A percentile compares a stretch with the other conserved stretches of the same genome.
Evolutionary conservation across 257 asterid genomes (phyloP).

Genomic region (Nemophila menziesii): DNA sequence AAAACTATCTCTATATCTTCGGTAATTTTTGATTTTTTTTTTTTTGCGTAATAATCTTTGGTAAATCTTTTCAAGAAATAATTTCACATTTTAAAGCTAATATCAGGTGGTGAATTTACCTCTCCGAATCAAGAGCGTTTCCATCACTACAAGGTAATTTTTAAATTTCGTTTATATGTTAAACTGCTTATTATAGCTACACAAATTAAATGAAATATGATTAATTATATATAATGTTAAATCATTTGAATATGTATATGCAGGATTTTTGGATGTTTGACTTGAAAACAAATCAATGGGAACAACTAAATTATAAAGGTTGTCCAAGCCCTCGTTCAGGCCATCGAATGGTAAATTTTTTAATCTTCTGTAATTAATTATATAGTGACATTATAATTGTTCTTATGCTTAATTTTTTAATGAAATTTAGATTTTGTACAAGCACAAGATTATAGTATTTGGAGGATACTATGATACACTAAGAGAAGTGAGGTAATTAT

Average conservation of each 20-base stretch:
- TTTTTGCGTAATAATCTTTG: too few species aligned
- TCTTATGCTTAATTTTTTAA: slow-evolving; percentile 17
- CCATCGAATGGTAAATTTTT: slow-evolving; percentile 73
- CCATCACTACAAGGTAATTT: slow-evolving; percentile 91
- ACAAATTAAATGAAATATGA: not conserved
- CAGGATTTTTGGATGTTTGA: slow-evolving; percentile 96
- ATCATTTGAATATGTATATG: slow-evolving; percentile 17
- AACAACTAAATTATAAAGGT: slow-evolving; percentile 90
- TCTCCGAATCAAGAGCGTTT: slow-evolving; percentile 99
- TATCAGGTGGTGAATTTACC: slow-evolving; percentile 91
- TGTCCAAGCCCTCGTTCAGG: slow-evolving; percentile 99
- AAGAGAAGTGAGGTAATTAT: slow-evolving; percentile 89
- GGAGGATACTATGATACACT: slow-evolving; percentile 99
- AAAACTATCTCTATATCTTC: slow-evolving; percentile 73
- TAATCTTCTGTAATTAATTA: too few species aligned
- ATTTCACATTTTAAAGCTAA: not conserved
- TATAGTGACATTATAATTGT: not conserved
- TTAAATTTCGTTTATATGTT: not conserved
- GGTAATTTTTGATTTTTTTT: too few species aligned
- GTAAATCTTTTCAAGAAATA: slow-evolving; percentile 24
- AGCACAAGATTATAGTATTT: slow-evolving; percentile 89
- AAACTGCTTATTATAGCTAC: not conserved
- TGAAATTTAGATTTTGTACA: slow-evolving; percentile 63
- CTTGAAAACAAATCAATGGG: slow-evolving; percentile 97
- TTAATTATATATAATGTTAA: slow-evolving; percentile 1